A percentile compares a stretch with the other conserved stretches of the same genome.
These are phyloP conservation scores for Alternaria triticina DNA, from an alignment of 2,329 filamentous ascomycete species.

Conservation along the genomic window DNA sequence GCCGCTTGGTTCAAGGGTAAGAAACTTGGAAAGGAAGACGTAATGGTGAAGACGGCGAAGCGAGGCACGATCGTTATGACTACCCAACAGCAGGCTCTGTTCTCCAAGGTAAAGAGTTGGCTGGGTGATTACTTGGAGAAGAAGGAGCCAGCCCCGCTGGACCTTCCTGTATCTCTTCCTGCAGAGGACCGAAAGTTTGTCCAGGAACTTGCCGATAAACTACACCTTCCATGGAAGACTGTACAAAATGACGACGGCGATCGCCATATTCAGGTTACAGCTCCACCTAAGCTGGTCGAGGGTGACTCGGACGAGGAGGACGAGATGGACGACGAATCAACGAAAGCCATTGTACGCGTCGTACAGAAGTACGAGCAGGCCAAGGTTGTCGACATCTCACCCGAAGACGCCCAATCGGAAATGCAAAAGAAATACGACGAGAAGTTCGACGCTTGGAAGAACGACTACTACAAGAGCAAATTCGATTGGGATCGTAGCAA, in stretches of 20 bases:
- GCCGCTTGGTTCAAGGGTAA: constrained; percentile 93
- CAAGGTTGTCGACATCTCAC: constrained; percentile 77
- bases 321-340: constrained; percentile 80
- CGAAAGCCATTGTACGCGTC: constrained; percentile 81
- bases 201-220: constrained; percentile 77
- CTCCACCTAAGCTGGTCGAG: constrained; percentile 59
- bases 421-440: constrained; percentile 86
- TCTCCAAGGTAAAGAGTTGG: constrained; percentile 81
- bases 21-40: constrained; percentile 71
- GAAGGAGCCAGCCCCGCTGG: constrained; percentile 60
- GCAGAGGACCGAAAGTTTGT: constrained; percentile 93
- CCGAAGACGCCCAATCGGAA: constrained; percentile 77
- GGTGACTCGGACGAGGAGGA: constrained; percentile 68
- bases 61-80: constrained; percentile 75
- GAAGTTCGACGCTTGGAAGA: constrained; percentile 92
- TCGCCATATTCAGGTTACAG: constrained; percentile 68
- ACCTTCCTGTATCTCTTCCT: constrained; percentile 75
- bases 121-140: constrained; percentile 69
- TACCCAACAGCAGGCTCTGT: constrained; percentile 79
- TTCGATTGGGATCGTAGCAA: constrained; percentile 87
- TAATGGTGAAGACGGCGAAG: constrained; percentile 66
- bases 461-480: constrained; percentile 89
- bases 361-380: constrained; percentile 92
- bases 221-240: constrained; percentile 71
- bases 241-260: constrained; percentile 69